Evolutionary conservation across 352 stramenopile genomes (phyloP), one percentile per base, ranked within the genome.

Genomic region (Globisporangium mamillatum): DNA sequence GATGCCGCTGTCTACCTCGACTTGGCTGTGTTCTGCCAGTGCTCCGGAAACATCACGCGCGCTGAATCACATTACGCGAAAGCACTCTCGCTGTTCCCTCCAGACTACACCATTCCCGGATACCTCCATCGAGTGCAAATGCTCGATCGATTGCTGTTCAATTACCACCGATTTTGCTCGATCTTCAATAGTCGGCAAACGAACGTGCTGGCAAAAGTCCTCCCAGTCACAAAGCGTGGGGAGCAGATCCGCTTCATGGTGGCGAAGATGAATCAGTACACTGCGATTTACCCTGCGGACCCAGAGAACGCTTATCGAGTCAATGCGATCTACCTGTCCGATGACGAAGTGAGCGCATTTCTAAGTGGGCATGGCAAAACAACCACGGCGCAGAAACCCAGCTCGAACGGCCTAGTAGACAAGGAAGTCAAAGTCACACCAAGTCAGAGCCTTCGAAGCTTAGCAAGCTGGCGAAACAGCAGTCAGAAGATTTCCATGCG

Each of bases 101-200:
- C 58, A 4, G 71, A 82, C n/a, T 92, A 92, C 60, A 53, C 24
- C 1, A 71, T 91, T 27, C 73, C 84, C 8, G 84, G 84, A 0
- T 92, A 89, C 65, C 67, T 90, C 1, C 64, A 91, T 73, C 80
- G 84, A 4, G 63, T 87, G 14, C 63, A 87, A 34, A 89, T 77
- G 71, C 48, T 91, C 7, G 78, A 90, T 57, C 78, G 84, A 2
- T 38, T 92, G 20, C 53, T 91, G n/a, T 60, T 86, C 20, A 92
- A 91, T 54, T 91, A 89, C 54, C 81, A 92, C 53, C 82, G 80
- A 10, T 92, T 91, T 68, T 86, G 79, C 60, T 89, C 82, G 6
- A 64, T 92, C 10, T 92, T 90, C 48, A 84, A 87, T 64, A 81
- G 76, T 12, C 68, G 74, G 16, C 77, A 86, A 70, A 68, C 78